phyloP scores from a whole-genome alignment of 2,329 filamentous ascomycete species.

The Leptosphaerulina australis region DNA sequence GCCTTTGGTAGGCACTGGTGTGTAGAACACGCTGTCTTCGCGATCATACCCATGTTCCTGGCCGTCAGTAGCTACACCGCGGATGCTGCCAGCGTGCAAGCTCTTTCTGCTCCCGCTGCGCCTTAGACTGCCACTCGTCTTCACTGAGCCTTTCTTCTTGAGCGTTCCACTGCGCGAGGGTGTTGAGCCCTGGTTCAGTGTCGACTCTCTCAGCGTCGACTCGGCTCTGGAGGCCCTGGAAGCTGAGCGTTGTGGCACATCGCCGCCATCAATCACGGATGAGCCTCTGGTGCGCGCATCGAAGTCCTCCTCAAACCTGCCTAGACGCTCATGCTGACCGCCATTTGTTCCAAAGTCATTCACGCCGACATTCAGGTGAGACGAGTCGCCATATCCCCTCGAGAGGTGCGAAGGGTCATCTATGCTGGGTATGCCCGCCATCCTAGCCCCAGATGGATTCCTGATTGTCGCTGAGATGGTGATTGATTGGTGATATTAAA shows the following conservation, averaged over 20 bases:
- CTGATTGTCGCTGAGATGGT: constrained; percentile 24
- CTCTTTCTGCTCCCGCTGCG: constrained; percentile 82
- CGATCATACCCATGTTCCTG: constrained; percentile 66
- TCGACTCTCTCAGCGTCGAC: constrained; percentile 41
- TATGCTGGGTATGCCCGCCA: constrained; percentile 49
- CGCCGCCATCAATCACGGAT: constrained; percentile 64
- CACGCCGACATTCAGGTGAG: constrained; percentile 33
- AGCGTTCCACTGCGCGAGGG: constrained; percentile 73
- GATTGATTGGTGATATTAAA: constrained; percentile 17
- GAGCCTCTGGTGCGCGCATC: constrained; percentile 71
- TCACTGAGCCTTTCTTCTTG: constrained; percentile 85
- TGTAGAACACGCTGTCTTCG: constrained; percentile 85
- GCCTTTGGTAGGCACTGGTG: constrained; percentile 84
- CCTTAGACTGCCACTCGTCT: constrained; percentile 73
- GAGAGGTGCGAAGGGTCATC: constrained; percentile 46
- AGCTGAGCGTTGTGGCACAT: constrained; percentile 64
- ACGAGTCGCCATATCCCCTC: constrained; percentile 42
- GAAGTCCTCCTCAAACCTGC: constrained; percentile 73
- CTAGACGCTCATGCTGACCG: constrained; percentile 39
- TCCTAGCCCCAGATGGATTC: constrained; percentile 17
- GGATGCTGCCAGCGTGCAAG: constrained; percentile 83
- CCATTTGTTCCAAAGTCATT: constrained; percentile 49
- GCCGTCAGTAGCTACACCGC: constrained; percentile 76
- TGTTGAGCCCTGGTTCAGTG: constrained; percentile 52
- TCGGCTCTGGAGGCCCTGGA: constrained; percentile 56